These are phyloP conservation scores for Odontarrhena argentea DNA, from an alignment of 345 rosid species.

Conservation along the genomic window DNA sequence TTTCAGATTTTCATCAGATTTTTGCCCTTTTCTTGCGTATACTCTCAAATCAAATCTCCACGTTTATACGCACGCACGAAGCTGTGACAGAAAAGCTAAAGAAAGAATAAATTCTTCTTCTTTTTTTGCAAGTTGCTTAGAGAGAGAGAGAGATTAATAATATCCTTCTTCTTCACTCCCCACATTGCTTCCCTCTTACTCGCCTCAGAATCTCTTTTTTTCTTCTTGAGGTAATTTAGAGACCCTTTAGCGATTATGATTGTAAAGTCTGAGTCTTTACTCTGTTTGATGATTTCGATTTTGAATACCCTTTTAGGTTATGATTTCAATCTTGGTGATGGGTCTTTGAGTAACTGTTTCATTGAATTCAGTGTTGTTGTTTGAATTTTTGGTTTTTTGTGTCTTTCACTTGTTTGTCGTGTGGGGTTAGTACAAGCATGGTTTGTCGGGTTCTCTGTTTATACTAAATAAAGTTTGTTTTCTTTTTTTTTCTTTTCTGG, in stretches of 20 bases:
- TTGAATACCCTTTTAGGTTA: background rate
- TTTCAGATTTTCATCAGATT: background rate
- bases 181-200: conserved; percentile 28
- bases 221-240: conserved; percentile 9
- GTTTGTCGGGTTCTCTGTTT: conserved; percentile 34
- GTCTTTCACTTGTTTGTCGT: conserved; percentile 31
- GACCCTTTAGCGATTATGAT: background rate
- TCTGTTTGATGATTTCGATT: background rate
- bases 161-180: conserved; percentile 26
- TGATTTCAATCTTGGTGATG: conserved; percentile 31
- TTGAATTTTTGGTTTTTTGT: background rate
- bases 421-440: conserved; percentile 39
- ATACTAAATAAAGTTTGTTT: background rate
- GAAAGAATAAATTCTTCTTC: conserved; percentile 28
- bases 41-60: background rate
- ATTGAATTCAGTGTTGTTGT: conserved; percentile 36
- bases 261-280: background rate
- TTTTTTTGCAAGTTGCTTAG: conserved; percentile 13
- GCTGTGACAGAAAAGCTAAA: conserved; percentile 19
- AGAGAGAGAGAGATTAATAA: conserved; percentile 13
- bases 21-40: conserved; percentile 6
- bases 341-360: conserved; percentile 50
- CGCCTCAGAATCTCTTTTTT: background rate
- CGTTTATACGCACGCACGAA: conserved; percentile 18
- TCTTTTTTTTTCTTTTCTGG: conserved; percentile 26